Conservation (phyloP, 352 stramenopile genomes). For the Phytophthora multivora region DNA sequence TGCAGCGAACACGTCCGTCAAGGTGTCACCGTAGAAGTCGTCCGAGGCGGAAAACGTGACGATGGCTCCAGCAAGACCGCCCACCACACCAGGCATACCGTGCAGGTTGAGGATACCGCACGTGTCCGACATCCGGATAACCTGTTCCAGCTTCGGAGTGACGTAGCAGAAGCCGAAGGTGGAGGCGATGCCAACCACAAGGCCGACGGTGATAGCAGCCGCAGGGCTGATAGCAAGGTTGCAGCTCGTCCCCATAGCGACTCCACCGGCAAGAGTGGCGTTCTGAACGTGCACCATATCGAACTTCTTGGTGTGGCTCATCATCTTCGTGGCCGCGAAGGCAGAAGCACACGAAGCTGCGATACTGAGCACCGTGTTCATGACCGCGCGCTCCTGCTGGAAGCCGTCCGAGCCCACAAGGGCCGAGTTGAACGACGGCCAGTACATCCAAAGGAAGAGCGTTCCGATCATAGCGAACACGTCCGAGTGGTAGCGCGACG, state of each 20-base stretch:
- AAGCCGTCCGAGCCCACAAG: constrained; percentile 59
- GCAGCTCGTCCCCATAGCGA: constrained; percentile 78
- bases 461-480: constrained; percentile 87
- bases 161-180: constrained; percentile 52
- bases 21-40: constrained; percentile 48
- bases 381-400: constrained; percentile 70
- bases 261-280: constrained; percentile 81
- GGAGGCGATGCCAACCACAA: constrained; percentile 58
- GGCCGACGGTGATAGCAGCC: constrained; percentile 52
- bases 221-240: constrained; percentile 74
- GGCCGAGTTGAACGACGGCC: constrained; percentile 85
- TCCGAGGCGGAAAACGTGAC: constrained; percentile 56
- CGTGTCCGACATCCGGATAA: constrained; percentile 55
- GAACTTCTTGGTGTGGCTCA: constrained; percentile 66
- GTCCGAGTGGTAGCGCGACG: constrained; percentile 71
- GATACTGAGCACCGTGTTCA: constrained; percentile 84
- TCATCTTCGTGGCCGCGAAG: constrained; percentile 53
- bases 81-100: constrained; percentile 73
- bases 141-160: constrained; percentile 42
- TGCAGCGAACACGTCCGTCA: constrained; percentile 56
- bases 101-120: constrained; percentile 82
- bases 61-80: constrained; percentile 59
- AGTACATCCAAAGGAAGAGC: constrained; percentile 89
- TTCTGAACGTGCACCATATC: constrained; percentile 89
- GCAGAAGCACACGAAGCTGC: constrained; percentile 56